phyloP scores from a whole-genome alignment of 1,139 yeast species.

The Geotrichum klebahnii region DNA sequence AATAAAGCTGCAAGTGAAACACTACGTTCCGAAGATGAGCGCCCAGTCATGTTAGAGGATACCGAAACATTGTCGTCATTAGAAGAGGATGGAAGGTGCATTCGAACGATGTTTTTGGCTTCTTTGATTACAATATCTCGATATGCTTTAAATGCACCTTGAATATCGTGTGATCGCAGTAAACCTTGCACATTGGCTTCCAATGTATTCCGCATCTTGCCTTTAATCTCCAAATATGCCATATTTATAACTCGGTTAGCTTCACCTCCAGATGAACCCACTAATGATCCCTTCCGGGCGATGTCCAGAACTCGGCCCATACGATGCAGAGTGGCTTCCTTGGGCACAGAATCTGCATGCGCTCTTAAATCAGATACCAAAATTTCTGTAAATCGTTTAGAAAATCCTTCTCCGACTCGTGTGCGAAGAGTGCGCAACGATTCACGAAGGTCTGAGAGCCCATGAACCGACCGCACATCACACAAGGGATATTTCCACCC shows the following conservation, averaged over 20 bases:
- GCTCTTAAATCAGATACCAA: constrained; percentile 57
- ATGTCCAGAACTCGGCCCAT: constrained; percentile 37
- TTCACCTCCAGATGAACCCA: constrained; percentile 16
- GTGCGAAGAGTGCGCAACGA: constrained; percentile 49
- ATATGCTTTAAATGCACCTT: constrained; percentile 60
- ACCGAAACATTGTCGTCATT: constrained; percentile 28
- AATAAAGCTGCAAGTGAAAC: constrained; percentile 50
- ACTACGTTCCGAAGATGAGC: constrained; percentile 34
- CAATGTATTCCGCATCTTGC: constrained; percentile 43
- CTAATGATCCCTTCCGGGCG: constrained; percentile 16
- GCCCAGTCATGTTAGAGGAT: constrained; percentile 29
- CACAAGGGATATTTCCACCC: constrained; percentile 50
- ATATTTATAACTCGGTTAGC: constrained; percentile 24
- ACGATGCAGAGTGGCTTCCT: constrained; percentile 52
- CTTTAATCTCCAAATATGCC: constrained; percentile 41
- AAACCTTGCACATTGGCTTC: constrained; percentile 52
- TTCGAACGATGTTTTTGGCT: constrained; percentile 66
- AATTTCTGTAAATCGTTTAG: constrained; percentile 51
- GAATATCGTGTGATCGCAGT: constrained; percentile 58
- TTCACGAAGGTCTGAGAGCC: constrained; percentile 53
- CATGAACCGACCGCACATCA: constrained; percentile 56
- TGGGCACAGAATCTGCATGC: constrained; percentile 52
- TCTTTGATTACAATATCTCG: constrained; percentile 66
- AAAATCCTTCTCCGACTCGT: constrained; percentile 65
- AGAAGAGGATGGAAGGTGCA: constrained; percentile 51